A percentile compares a stretch with the other conserved stretches of the same genome.
These are phyloP conservation scores for Uromyces viciae-fabae DNA, from an alignment of 1,284 basidiomycete species.

Conservation along the genomic window DNA sequence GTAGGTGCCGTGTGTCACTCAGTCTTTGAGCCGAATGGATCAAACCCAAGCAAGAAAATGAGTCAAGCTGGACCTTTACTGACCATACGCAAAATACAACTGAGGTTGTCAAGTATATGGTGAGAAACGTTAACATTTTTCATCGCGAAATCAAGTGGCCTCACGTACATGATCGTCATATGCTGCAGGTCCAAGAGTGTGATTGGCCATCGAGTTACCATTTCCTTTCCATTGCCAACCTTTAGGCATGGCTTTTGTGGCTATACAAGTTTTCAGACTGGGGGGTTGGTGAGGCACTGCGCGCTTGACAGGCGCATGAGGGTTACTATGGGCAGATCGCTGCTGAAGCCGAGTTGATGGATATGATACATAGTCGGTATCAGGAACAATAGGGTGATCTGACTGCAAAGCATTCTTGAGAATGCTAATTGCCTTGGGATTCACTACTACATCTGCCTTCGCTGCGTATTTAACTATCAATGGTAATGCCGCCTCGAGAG, in stretches of 20 bases:
- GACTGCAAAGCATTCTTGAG: not conserved
- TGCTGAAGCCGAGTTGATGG: not conserved
- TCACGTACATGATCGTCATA: constrained; percentile 45
- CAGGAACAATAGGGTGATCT: not conserved
- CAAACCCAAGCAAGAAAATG: too few relatives aligned
- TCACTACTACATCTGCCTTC: constrained; percentile 28
- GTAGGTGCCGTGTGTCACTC: too few relatives aligned
- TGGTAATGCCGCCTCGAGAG: constrained; percentile 24
- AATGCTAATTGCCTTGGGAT: not conserved
- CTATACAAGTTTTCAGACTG: constrained; percentile 31
- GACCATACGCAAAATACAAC: constrained; percentile 41
- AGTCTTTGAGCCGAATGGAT: too few relatives aligned
- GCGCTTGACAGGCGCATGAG: not conserved
- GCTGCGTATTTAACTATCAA: constrained; percentile 25
- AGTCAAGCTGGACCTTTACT: too few relatives aligned
- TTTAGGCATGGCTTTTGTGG: constrained; percentile 42
- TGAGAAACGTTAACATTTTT: not conserved
- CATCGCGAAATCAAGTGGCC: too few relatives aligned
- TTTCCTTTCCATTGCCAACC: constrained; percentile 40
- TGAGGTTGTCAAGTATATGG: not conserved
- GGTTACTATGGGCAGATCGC: not conserved
- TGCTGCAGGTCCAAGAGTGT: constrained; percentile 32
- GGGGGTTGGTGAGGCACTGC: not conserved
- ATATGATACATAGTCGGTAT: not conserved
- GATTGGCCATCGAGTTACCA: constrained; percentile 21